These are phyloP conservation scores for Trichosporon sp. DNA, from an alignment of 1,284 basidiomycete species.

Conservation along the genomic window DNA sequence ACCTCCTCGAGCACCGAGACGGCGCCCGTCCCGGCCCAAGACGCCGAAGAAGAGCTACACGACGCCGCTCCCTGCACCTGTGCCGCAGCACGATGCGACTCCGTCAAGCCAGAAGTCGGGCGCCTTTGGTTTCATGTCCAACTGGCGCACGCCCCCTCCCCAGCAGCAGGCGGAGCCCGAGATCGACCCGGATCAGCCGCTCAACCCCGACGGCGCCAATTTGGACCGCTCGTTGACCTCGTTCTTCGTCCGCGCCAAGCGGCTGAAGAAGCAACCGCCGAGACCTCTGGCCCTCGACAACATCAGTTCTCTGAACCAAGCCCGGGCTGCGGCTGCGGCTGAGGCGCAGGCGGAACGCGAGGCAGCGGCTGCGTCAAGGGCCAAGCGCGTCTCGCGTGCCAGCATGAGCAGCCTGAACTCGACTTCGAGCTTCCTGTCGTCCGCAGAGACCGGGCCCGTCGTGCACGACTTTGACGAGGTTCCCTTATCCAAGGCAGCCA, in stretches of 20 bases:
- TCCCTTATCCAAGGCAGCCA: neutral
- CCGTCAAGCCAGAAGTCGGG: neutral
- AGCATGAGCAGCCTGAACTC: neutral
- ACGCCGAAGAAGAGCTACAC: constrained; percentile 6
- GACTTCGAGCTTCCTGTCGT: neutral
- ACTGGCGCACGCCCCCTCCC: neutral
- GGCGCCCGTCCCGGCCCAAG: neutral
- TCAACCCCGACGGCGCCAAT: constrained; percentile 6
- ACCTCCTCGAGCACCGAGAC: neutral
- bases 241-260: constrained; percentile 17
- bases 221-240: constrained; percentile 17
- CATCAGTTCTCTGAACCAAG: neutral
- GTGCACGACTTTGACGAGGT: neutral
- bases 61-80: neutral
- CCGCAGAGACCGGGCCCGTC: neutral
- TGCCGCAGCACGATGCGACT: neutral
- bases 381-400: neutral
- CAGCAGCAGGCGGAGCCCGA: constrained; percentile 1
- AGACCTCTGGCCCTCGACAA: neutral
- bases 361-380: neutral
- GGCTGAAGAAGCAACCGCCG: neutral
- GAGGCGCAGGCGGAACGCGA: neutral
- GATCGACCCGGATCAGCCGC: neutral
- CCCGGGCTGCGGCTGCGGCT: neutral
- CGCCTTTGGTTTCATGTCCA: constrained; percentile 5